Base-by-base conservation (phyloP, 768 basidiomycete genomes). In the Porphyrellus cyaneotinctus region DNA sequence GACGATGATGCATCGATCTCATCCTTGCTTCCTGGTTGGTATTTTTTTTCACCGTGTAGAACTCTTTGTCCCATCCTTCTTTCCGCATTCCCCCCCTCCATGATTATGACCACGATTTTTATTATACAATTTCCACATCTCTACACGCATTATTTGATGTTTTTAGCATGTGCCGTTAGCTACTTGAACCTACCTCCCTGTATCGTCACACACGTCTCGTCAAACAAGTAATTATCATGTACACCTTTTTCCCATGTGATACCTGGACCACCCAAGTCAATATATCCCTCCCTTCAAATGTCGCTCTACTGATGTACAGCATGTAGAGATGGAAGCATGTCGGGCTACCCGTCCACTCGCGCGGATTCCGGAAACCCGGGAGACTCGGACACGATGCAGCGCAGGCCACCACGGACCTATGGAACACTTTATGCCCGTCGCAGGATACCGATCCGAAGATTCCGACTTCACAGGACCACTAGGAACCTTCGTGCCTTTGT, bases 1-100 rank as follows among this genome's bases (percentile, higher is more conserved):
- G 88, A 61, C 75, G 88, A 57, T 89, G 48, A 41, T 47, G 33
- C 24, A 41, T 43, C 20, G 41, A 31, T 17, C 39, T 26, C 1
- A 36, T 37, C 35, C 37, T 36, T 13, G 35, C 28, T 10, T 18
- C 17, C 33, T 5, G 30, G 31, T n/a, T 43, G 8, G 43, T 26
- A 6, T 37, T 28, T 35, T n/a, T 39, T 17, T 24, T 50, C 22
- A 10, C 17, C 37, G 35, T 43, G 53, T 64, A 63, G 58, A 53
- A 47, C 17, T 28, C 32, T 12, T 36, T 33, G 32, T 42, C 13
- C 20, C 59, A 41, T 33, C 33, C 24, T 17, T 20, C 20, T 49
- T 28, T 26, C 30, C 3, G 51, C 50, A 56, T 48, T 30, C 22
- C 39, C 30, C 33, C 47, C 33, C 20, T 23, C 58, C 49, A 51